Conservation (phyloP, 1,139 yeast genomes). For the Yamadazyma siamensis region DNA sequence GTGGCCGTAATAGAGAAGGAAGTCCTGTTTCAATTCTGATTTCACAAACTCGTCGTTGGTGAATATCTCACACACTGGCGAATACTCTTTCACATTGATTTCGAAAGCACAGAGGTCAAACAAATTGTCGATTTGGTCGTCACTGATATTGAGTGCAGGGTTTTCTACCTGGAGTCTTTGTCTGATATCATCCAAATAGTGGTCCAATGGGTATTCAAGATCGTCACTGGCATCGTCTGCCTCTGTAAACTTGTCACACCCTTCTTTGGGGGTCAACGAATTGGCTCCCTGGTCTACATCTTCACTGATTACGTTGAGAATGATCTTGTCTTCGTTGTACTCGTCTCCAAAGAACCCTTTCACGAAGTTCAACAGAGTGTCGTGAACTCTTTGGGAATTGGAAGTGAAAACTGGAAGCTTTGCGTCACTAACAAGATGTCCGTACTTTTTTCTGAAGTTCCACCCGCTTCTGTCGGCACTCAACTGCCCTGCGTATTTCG, state of each 20-base stretch:
- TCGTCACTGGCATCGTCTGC: conserved; percentile 7
- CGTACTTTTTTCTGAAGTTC: conserved; percentile 30
- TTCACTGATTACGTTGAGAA: conserved; percentile 26
- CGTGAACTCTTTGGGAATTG: conserved; percentile 27
- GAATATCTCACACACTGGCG: conserved; percentile 49
- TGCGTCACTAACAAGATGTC: conserved; percentile 20
- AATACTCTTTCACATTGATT: conserved; percentile 45
- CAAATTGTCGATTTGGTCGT: conserved; percentile 37
- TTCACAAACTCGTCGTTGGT: conserved; percentile 46
- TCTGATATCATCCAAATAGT: conserved; percentile 37
- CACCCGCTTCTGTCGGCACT: conserved; percentile 35
- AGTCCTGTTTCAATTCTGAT: conserved; percentile 41
- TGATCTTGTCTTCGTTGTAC: conserved; percentile 17
- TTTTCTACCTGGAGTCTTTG: conserved; percentile 21
- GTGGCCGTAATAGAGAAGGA: conserved; percentile 42
- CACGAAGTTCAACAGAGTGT: conserved; percentile 30
- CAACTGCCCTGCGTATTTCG: conserved; percentile 28
- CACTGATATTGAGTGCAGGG: conserved; percentile 32
- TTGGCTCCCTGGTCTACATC: conserved; percentile 29
- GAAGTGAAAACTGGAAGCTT: conserved; percentile 32
- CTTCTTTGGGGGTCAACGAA: conserved; percentile 29
- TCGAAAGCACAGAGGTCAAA: conserved; percentile 54
- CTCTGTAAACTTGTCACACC: conserved; percentile 17
- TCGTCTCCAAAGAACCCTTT: conserved; percentile 26
- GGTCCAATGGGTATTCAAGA: conserved; percentile 3